Evolutionary conservation across 192 early-diverging fungal genomes (phyloP).

Genomic region (Coemansia sp.): DNA sequence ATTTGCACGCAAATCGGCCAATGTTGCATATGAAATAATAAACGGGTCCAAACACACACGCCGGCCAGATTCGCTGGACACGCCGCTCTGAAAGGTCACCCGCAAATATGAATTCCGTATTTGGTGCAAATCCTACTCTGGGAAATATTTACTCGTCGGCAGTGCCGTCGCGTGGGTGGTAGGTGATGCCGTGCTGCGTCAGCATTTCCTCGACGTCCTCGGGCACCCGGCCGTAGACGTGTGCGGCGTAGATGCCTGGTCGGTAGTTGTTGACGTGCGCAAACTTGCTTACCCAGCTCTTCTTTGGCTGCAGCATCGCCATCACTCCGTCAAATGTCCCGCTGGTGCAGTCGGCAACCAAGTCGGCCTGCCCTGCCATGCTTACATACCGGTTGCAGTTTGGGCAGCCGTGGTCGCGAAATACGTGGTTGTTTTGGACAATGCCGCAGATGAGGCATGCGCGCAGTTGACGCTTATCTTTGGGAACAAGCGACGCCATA

Average conservation of each 20-base stretch:
- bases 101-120: no score
- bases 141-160: constrained; percentile 39
- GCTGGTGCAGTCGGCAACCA: constrained; percentile 73
- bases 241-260: constrained; percentile 72
- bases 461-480: constrained; percentile 67
- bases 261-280: constrained; percentile 50
- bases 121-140: no score
- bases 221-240: constrained; percentile 67
- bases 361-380: constrained; percentile 60
- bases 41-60: no score
- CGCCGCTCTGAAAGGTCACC: no score
- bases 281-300: constrained; percentile 75
- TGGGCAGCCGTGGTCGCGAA: constrained; percentile 69
- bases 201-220: constrained; percentile 72
- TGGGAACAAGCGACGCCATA: constrained; percentile 53
- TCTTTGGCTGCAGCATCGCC: constrained; percentile 67
- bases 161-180: constrained; percentile 64
- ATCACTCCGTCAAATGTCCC: constrained; percentile 71
- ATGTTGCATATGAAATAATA: neutral
- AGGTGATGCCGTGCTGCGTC: constrained; percentile 62
- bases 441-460: constrained; percentile 79
- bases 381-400: constrained; percentile 76
- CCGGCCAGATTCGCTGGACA: no score
- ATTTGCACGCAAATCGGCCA: neutral
- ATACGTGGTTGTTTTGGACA: constrained; percentile 70